Evolutionary conservation across 2,329 filamentous ascomycete genomes (phyloP).

Genomic region (Trichoderma guizhouense): DNA sequence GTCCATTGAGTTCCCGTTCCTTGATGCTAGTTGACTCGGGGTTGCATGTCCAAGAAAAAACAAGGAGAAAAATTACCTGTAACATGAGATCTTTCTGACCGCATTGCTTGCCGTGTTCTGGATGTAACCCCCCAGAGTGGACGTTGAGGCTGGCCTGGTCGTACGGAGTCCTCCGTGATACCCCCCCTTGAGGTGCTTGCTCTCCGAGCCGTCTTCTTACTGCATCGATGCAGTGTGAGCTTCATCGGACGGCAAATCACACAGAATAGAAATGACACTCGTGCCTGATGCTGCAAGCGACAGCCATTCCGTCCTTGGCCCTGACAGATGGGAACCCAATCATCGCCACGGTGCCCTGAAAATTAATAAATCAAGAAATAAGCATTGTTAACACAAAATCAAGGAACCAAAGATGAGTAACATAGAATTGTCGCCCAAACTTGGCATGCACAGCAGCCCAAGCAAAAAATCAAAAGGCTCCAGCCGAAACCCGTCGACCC

Average conservation of each 20-base stretch:
- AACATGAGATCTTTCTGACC: constrained; percentile 6
- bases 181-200: neutral
- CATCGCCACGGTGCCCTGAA: neutral
- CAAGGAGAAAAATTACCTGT: neutral
- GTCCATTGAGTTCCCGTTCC: neutral
- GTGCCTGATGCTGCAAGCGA: neutral
- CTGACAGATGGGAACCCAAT: neutral
- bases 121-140: neutral
- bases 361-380: neutral
- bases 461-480: neutral
- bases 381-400: neutral
- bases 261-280: neutral
- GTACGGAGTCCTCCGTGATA: neutral
- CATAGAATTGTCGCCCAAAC: neutral
- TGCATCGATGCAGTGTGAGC: neutral
- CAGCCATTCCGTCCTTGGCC: neutral
- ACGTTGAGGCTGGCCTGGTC: neutral
- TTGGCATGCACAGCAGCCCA: constrained; percentile 15
- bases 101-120: neutral
- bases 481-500: neutral
- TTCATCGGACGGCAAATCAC: constrained; percentile 2
- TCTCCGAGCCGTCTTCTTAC: neutral
- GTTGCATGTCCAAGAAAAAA: neutral
- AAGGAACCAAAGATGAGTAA: neutral
- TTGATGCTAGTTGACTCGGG: neutral